Evolutionary conservation across 1,284 basidiomycete species (phyloP), one percentile per base, ranked within the genome.

Genomic region (Ceratobasidium sp.): DNA sequence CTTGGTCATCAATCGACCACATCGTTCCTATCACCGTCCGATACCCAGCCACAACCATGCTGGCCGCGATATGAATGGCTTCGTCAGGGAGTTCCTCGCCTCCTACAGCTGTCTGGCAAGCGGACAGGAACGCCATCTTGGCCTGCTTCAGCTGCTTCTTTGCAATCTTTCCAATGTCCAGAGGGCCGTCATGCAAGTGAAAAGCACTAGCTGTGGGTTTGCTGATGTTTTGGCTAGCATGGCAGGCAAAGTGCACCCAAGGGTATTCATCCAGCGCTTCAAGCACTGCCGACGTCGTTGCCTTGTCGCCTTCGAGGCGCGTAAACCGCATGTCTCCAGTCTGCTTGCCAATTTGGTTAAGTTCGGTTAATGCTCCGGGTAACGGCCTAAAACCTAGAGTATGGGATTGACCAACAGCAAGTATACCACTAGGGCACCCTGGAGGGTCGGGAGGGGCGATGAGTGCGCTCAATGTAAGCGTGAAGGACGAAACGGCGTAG

Each of bases 401-500:
- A 30, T 1, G 3, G 6, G 16, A 18, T 23, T 74, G 71, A n/a
- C 71, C 71, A 33, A 74, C 23, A 1, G 54, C 46, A 18, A 59
- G 16, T 1, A 74, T 20, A n/a, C n/a, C n/a, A 1, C 71, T 46
- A 30, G 41, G 41, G 30, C n/a, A 30, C n/a, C 16, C 23, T 18
- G 10, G 3, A 12, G 54, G 35, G 3, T 2, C 3, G 4, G 52
- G 30, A 3, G 44, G n/a, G 1, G 2, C 14, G 5, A 46, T 23
- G 2, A 60, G 27, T 2, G 48, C 54, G 38, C 23, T 18, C 18
- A 83, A 60, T 1, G 80, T 81, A 3, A 81, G 81, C 1, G 81
- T 82, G 74, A 83, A 83, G 10, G 82, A 83, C 7, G 81, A 81
- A 14, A 81, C 70, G 16, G 81, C 78, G 65, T 68, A 77, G 57